A percentile compares a stretch with the other conserved stretches of the same genome.
Evolutionary conservation across 116 monocot species (phyloP).

Genomic region (Phalaenopsis hybrid): DNA sequence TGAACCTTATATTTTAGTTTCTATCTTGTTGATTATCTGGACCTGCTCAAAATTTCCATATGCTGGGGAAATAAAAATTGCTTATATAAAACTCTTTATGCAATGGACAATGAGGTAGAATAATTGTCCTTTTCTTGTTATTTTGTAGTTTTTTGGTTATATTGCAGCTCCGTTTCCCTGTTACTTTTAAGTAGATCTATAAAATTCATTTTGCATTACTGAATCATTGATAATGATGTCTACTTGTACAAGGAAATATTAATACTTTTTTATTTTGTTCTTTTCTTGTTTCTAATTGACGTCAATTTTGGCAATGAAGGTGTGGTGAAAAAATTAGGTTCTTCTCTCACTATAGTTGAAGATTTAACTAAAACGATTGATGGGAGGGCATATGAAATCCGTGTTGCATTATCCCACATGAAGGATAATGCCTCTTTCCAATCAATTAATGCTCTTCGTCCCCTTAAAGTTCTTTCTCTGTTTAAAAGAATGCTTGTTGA

Average conservation of each 20-base stretch:
- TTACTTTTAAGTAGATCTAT: background rate
- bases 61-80: background rate
- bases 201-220: background rate
- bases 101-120: background rate
- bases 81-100: background rate
- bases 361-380: constrained; percentile 58
- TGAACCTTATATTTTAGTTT: background rate
- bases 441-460: constrained; percentile 35
- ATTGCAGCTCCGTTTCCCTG: background rate
- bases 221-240: background rate
- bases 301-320: constrained; percentile 43
- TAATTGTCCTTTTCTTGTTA: background rate
- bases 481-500: constrained; percentile 80
- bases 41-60: background rate
- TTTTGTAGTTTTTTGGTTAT: background rate
- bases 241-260: background rate
- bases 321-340: constrained; percentile 54
- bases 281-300: background rate
- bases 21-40: background rate
- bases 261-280: background rate
- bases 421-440: constrained; percentile 44
- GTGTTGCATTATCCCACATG: constrained; percentile 49
- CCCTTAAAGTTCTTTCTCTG: constrained; percentile 43
- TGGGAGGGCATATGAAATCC: constrained; percentile 35
- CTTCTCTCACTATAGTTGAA: constrained; percentile 42